Percentiles rank a stretch among this genome's conserved stretches.
phyloP scores from a whole-genome alignment of 441 rosid genomes.

The Gossypium aridum region DNA sequence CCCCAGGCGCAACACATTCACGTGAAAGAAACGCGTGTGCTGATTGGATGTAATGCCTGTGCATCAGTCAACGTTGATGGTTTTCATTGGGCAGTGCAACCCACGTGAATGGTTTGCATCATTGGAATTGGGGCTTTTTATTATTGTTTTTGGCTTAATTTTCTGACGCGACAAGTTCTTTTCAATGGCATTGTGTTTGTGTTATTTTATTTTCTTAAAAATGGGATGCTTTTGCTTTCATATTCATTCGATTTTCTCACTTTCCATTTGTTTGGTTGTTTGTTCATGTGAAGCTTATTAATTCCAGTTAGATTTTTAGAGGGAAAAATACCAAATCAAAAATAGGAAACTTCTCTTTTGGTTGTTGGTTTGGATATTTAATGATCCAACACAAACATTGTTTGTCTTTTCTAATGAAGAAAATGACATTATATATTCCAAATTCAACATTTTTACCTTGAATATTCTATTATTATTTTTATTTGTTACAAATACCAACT shows the following conservation, averaged over 20 bases:
- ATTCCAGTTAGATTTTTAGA: background rate
- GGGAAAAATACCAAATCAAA: background rate
- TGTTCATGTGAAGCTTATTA: background rate
- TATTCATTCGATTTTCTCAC: background rate
- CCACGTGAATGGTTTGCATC: background rate
- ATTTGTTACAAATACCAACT: no score
- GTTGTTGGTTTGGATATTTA: background rate
- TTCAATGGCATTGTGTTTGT: background rate
- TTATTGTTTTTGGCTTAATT: background rate
- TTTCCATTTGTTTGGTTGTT: background rate
- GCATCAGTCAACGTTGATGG: background rate
- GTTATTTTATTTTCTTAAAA: background rate
- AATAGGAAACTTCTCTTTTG: conserved; percentile 6
- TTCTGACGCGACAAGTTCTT: background rate
- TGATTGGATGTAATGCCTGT: background rate
- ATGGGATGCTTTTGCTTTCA: background rate
- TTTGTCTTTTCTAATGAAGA: background rate
- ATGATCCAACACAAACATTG: background rate
- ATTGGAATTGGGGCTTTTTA: background rate
- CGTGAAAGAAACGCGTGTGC: background rate
- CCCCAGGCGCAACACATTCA: background rate
- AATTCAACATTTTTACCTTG: background rate
- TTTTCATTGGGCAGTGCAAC: background rate
- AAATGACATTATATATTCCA: background rate
- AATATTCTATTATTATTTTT: no score